Evolutionary conservation across 176 grass and related monocot genomes (phyloP).

Genomic region (Carex littledalei): DNA sequence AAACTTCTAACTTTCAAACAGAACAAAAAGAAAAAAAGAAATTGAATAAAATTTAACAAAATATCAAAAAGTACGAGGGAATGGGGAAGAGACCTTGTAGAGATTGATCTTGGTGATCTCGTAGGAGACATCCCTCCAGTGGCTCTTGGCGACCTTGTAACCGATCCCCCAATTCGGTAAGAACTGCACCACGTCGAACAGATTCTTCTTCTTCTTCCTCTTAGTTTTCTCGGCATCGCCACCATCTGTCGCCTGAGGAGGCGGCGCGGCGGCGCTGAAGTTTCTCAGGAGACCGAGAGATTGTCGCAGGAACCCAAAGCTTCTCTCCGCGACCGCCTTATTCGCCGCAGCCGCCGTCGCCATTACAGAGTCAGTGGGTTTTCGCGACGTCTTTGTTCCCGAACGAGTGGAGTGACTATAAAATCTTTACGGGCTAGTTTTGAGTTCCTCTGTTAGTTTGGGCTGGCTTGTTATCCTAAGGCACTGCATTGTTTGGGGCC

Average conservation of each 20-base stretch:
- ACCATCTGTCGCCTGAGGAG: background rate
- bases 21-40: background rate
- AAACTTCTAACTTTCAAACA: background rate
- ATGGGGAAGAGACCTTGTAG: slow-evolving; percentile 49
- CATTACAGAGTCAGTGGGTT: background rate
- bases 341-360: background rate
- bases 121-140: slow-evolving; percentile 88
- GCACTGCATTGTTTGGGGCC: background rate
- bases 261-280: background rate
- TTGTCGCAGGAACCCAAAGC: background rate
- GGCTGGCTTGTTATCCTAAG: background rate
- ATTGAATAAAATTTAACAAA: background rate
- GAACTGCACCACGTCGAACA: slow-evolving; percentile 90
- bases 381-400: background rate
- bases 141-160: slow-evolving; percentile 82
- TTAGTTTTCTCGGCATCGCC: slow-evolving; percentile 24
- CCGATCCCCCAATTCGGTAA: slow-evolving; percentile 77
- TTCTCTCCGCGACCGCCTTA: slow-evolving; percentile 14
- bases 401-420: background rate
- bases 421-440: background rate
- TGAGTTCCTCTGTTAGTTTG: background rate
- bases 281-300: background rate
- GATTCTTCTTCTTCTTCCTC: slow-evolving; percentile 75
- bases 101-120: slow-evolving; percentile 92
- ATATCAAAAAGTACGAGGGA: background rate